These are phyloP conservation scores for Citrus mangshanensis DNA, from an alignment of 345 rosid species.

Conservation along the genomic window DNA sequence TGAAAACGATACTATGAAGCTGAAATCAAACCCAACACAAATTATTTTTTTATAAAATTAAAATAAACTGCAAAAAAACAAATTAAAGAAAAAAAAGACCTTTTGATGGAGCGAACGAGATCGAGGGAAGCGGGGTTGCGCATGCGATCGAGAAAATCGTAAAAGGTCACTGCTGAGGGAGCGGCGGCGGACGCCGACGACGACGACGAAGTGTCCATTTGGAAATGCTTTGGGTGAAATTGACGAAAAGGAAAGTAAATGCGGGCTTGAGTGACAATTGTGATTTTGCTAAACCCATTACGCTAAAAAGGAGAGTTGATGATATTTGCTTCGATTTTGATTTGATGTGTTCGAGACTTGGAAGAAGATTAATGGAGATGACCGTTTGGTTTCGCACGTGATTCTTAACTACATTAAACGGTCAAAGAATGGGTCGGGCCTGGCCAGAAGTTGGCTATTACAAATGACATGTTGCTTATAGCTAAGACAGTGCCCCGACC, in stretches of 20 bases:
- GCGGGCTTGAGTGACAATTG: not conserved
- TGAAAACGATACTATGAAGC: constrained; percentile 59
- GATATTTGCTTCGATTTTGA: too few species aligned
- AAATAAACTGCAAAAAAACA: not conserved
- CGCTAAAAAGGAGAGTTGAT: not conserved
- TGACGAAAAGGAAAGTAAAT: not conserved
- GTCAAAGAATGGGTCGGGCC: not conserved
- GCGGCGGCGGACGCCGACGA: not conserved
- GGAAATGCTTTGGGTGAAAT: not conserved
- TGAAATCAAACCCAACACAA: constrained; percentile 23
- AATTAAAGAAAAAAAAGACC: constrained; percentile 26
- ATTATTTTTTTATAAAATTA: not conserved
- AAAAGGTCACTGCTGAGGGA: constrained; percentile 30
- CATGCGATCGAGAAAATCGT: constrained; percentile 53
- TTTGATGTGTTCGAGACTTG: not conserved
- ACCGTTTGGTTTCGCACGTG: not conserved
- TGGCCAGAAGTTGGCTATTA: too few species aligned
- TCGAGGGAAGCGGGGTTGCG: constrained; percentile 55
- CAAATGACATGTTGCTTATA: too few species aligned
- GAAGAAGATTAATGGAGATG: not conserved
- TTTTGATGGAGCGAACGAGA: constrained; percentile 65
- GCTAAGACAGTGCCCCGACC: too few species aligned
- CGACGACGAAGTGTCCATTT: not conserved
- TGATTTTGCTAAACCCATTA: not conserved
- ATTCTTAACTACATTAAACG: not conserved